Evolutionary conservation across 495 filamentous ascomycete species (phyloP).

Genomic region (Diplogelasinospora grovesii): DNA sequence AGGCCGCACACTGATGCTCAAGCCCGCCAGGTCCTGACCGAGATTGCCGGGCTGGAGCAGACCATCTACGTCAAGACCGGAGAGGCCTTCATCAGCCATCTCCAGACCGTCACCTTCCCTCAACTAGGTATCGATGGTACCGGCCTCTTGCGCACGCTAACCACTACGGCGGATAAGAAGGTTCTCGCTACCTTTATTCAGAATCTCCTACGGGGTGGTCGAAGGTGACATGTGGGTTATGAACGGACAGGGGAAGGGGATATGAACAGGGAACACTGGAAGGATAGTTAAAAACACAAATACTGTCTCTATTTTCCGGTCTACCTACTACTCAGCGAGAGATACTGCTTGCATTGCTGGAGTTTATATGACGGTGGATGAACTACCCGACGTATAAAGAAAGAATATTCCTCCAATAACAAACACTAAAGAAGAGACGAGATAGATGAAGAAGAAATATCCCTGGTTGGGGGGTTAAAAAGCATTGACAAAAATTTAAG

Average conservation of each 20-base stretch:
- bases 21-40: constrained; percentile 72
- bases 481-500: too few relatives aligned
- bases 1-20: constrained; percentile 72
- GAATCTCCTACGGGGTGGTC: constrained; percentile 34
- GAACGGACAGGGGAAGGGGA: too few relatives aligned
- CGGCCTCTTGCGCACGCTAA: constrained; percentile 45
- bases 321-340: too few relatives aligned
- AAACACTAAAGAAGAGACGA: too few relatives aligned
- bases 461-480: too few relatives aligned
- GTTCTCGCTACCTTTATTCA: constrained; percentile 43
- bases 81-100: constrained; percentile 42
- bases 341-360: not conserved
- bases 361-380: not conserved
- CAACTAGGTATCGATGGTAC: constrained; percentile 38
- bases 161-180: constrained; percentile 42
- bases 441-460: too few relatives aligned
- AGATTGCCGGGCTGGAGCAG: constrained; percentile 78
- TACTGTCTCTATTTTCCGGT: too few relatives aligned
- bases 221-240: too few relatives aligned
- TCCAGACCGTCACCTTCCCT: constrained; percentile 44
- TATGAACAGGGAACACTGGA: too few relatives aligned
- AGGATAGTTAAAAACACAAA: too few relatives aligned
- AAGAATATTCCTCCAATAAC: not conserved
- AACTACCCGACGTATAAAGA: not conserved
- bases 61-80: constrained; percentile 84